Conservation (phyloP, 345 rosid genomes). For the Boechera retrofracta region DNA sequence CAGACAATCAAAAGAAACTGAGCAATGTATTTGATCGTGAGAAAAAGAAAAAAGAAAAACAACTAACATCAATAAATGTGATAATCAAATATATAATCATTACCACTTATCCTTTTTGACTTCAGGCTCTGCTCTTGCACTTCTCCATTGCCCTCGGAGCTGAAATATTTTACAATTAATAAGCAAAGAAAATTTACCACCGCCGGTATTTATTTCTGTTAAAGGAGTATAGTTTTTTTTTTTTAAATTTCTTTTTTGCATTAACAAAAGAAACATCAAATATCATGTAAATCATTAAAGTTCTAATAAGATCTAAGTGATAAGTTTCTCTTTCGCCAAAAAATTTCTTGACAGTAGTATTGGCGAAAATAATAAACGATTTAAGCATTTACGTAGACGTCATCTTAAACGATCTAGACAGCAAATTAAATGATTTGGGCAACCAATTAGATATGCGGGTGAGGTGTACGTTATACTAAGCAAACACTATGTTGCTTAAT, state of each 20-base stretch:
- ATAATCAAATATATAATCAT: conserved; percentile 38
- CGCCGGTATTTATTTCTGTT: background rate
- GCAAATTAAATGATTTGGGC: background rate
- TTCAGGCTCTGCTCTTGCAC: conserved; percentile 69
- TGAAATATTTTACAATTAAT: conserved; percentile 36
- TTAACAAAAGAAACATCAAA: background rate
- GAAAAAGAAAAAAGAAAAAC: background rate
- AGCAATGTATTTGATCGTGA: conserved; percentile 32
- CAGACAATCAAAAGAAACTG: conserved; percentile 24
- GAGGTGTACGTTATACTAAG: background rate
- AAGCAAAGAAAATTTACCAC: background rate
- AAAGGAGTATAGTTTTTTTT: background rate
- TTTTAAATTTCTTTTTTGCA: background rate
- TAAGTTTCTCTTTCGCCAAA: no score
- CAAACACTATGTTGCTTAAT: no score
- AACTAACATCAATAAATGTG: conserved; percentile 46
- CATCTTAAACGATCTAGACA: background rate
- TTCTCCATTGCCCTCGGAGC: conserved; percentile 92
- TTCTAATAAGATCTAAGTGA: background rate
- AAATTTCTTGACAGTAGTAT: background rate
- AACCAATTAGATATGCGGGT: background rate
- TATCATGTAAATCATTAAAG: background rate
- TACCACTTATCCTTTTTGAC: conserved; percentile 10
- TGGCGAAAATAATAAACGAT: background rate
- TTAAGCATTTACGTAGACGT: background rate